Percentiles rank a stretch among this genome's conserved stretches.
Evolutionary conservation across 176 grass and related monocot genomes (phyloP).

Genomic region (Puccinellia tenuiflora): DNA sequence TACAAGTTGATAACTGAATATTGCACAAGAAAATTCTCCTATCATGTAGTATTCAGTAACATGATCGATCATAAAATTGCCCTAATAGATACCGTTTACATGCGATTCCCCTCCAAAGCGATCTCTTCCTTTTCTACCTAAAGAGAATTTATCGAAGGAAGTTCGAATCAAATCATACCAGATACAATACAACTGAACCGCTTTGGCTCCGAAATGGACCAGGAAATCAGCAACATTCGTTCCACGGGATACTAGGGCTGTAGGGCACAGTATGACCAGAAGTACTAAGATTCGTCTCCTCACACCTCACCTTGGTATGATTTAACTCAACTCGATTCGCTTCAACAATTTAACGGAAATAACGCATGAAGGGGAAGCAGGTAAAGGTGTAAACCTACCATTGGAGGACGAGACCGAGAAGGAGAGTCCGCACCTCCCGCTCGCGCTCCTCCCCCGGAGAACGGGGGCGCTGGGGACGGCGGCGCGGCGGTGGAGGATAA

Average conservation of each 20-base stretch:
- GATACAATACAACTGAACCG: constrained; percentile 1
- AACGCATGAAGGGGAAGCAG: not conserved
- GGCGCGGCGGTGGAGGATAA: not conserved
- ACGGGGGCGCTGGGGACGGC: not conserved
- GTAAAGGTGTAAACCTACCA: constrained; percentile 24
- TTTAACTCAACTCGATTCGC: not conserved
- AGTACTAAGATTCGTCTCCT: not conserved
- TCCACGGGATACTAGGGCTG: not conserved
- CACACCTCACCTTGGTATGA: not conserved
- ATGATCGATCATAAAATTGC: not conserved
- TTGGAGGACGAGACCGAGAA: constrained; percentile 31
- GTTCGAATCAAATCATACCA: not conserved
- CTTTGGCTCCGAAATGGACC: not conserved
- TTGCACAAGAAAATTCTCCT: not conserved
- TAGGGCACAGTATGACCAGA: not conserved
- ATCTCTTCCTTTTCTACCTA: not conserved
- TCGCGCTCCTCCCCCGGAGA: not conserved
- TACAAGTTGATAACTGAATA: not conserved
- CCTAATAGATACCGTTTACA: not conserved
- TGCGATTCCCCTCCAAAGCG: not conserved
- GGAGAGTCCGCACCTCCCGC: not conserved
- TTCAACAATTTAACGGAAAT: not conserved
- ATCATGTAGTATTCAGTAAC: not conserved
- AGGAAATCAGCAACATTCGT: not conserved
- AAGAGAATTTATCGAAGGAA: not conserved